Evolutionary conservation across 73 alveolate genomes (phyloP), one percentile per base, ranked within the genome.

Genomic region (Stentor roeselii): DNA sequence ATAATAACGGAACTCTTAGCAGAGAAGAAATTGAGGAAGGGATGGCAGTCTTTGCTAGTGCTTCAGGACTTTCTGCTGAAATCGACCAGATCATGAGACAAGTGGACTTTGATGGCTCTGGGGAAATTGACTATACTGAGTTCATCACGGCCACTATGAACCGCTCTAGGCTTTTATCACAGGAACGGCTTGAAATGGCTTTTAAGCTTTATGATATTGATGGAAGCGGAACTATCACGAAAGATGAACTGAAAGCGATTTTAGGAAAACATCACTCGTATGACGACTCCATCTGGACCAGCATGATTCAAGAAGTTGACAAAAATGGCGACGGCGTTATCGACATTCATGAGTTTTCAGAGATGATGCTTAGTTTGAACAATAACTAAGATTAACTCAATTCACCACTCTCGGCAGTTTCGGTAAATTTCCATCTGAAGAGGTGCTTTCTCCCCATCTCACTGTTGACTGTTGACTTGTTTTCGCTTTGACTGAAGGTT

Each of bases 41-140:
- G 4, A 76, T 35, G 39, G 30, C 59, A 27, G 60, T 41, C 30
- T 60, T 86, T 30, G 37, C 58, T 27, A n/a, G 27, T 21, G 75
- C 50, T 3, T 89, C 84, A 2, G 75, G 75, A 30, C 87, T 89
- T 39, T 84, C 78, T 1, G 83, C 38, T 32, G 95, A 89, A 75
- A 89, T 89, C 6, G 89, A 86, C 39, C 67, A 78, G 82, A 89
- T 89, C 32, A 39, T 89, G 84, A 83, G 75, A 3, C 58, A 75
- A 59, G 95, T 89, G 2, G 95, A 89, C 61, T 60, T 82, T 0
- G 86, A 89, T 83, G 88, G 77, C 41, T 76, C 89, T 2, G 95
- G 95, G 3, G 84, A 76, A 60, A 89, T 89, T 15, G 92, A 82
- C 39, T 89, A 90, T 80, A 61, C 93, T 58, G 97, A 92, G 60